Conservation (phyloP, 306 rosid species). For the Cucurbita pepo region DNA sequence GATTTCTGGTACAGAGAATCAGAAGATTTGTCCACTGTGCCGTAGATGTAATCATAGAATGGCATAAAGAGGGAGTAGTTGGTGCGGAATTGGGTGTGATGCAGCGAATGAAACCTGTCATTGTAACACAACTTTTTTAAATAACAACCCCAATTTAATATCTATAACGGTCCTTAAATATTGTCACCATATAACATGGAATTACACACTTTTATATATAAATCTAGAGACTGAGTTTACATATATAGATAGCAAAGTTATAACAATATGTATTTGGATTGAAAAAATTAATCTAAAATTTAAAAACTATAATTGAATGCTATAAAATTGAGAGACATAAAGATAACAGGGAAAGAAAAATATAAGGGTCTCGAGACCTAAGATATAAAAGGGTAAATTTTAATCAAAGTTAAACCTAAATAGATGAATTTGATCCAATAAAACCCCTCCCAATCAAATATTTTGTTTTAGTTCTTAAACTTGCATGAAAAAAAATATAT, state of each 20-base stretch:
- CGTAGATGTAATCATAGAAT: slow-evolving; percentile 17
- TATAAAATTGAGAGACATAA: background rate
- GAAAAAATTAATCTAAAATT: too few relatives aligned
- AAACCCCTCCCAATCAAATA: background rate
- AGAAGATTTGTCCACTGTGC: slow-evolving; percentile 16
- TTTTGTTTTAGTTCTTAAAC: too few relatives aligned
- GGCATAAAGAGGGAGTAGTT: slow-evolving; percentile 31
- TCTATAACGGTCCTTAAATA: too few relatives aligned
- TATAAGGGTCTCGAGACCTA: background rate
- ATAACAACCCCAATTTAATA: too few relatives aligned
- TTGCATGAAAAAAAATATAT: background rate
- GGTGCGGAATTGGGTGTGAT: slow-evolving; percentile 31
- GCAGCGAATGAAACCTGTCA: slow-evolving; percentile 23
- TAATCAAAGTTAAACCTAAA: too few relatives aligned
- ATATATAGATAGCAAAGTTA: too few relatives aligned
- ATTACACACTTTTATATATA: too few relatives aligned
- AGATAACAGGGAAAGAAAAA: too few relatives aligned
- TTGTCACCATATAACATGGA: too few relatives aligned
- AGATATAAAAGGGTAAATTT: background rate
- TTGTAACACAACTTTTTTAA: background rate
- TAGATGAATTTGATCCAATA: background rate
- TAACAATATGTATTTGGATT: too few relatives aligned
- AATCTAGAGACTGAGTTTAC: too few relatives aligned
- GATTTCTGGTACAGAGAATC: slow-evolving; percentile 9
- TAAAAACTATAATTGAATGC: too few relatives aligned